Evolutionary conservation across 2,329 filamentous ascomycete genomes (phyloP), one percentile per base, ranked within the genome.

Genomic region (Endothia cerciana): DNA sequence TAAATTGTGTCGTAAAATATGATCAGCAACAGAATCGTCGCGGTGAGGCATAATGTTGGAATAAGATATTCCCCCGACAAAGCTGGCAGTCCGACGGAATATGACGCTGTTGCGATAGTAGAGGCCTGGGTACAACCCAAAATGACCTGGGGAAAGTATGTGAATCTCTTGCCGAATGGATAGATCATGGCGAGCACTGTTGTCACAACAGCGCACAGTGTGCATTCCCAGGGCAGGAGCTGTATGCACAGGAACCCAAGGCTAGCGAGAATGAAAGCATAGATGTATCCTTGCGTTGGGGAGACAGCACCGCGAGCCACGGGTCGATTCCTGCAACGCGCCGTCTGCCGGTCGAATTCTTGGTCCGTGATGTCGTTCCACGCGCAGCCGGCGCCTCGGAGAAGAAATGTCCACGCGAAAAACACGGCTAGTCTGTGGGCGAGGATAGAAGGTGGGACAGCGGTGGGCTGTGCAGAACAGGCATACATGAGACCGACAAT

Each of bases 291-390:
- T 72, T 67, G 11, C 1, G 47, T 51, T 5, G 79, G 78, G 0
- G 81, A 79, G 22, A 85, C 75, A 36, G 83, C 83, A n/a, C 80
- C 79, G 63, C 83, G 74, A 15, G 83, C 82, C 69, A 85, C 81
- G 1, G 83, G 83, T 22, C 84, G 78, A 68, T 82, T 78, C 41
- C 80, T 79, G 49, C 81, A 84, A 47, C 84, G 79, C 69, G 77
- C 78, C 11, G 85, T 83, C 67, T 81, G 76, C 3, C 82, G 80
- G 70, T 87, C 85, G 61, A 85, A 75, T 55, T 84, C 81, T 58
- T 81, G 79, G 69, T 87, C 85, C 73, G 83, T 79, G 41, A 81
- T 78, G 70, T 87, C 85, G 71, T 87, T 87, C 75, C 85, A 86
- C 0, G 83, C 79, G 71, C 85, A 87, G 4, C 81, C 77, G 25